Evolutionary conservation across 306 rosid genomes (phyloP).

Genomic region (Trifolium repens): DNA sequence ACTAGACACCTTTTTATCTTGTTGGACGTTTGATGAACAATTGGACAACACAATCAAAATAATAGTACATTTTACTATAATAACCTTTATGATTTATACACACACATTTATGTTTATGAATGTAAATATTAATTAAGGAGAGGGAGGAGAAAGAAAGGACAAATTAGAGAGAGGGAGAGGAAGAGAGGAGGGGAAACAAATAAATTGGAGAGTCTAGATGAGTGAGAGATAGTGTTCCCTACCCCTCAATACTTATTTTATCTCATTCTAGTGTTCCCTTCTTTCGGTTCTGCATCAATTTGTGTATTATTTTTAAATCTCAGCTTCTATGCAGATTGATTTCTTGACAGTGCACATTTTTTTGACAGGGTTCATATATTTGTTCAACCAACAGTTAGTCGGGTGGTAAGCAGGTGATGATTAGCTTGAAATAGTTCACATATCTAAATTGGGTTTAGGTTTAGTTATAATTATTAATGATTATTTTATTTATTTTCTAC

Average conservation of each 20-base stretch:
- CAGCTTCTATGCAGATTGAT: constrained; percentile 30
- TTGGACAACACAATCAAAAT: not conserved
- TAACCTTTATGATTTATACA: not conserved
- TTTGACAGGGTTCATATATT: constrained; percentile 86
- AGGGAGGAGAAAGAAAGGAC: not conserved
- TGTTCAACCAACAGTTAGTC: constrained; percentile 88
- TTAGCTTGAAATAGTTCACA: constrained; percentile 38
- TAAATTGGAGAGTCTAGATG: not conserved
- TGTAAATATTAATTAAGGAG: not conserved
- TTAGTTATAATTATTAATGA: constrained; percentile 19
- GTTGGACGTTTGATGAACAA: not conserved
- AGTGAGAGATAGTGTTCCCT: not conserved
- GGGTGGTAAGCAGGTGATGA: constrained; percentile 84
- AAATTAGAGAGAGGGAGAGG: not conserved
- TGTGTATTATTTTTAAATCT: constrained; percentile 28
- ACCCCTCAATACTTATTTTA: constrained; percentile 15
- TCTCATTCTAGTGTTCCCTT: constrained; percentile 1
- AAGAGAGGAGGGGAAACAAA: not conserved
- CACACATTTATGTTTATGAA: not conserved
- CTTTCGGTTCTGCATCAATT: constrained; percentile 15
- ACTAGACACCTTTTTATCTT: not conserved
- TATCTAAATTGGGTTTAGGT: constrained; percentile 27
- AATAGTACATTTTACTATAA: not conserved
- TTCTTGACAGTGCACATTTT: constrained; percentile 34
- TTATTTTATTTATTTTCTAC: constrained; percentile 21